These are phyloP conservation scores for Coprinopsis cinerea DNA, from an alignment of 768 basidiomycete species.

Conservation along the genomic window DNA sequence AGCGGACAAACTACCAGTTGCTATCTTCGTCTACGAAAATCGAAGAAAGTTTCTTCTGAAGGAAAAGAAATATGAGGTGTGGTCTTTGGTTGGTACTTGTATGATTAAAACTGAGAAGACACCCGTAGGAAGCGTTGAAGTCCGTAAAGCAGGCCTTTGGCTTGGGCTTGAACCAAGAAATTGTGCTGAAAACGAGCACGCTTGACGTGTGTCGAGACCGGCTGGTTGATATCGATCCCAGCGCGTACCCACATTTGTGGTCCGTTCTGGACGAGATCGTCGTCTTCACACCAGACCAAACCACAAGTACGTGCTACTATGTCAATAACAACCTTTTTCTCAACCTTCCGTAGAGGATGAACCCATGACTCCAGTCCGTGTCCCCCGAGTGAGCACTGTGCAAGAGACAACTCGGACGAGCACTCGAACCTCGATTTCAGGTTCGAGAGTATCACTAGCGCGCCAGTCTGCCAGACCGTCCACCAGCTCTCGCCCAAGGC, in stretches of 20 bases:
- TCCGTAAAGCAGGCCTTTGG: neutral
- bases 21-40: neutral
- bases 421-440: no score
- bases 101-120: neutral
- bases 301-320: no score
- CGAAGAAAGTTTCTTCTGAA: constrained; percentile 4
- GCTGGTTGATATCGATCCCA: constrained; percentile 6
- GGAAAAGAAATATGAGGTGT: constrained; percentile 2
- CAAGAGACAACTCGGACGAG: no score
- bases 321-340: no score
- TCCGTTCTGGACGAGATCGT: constrained; percentile 5
- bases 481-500: neutral
- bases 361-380: no score
- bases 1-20: neutral
- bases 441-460: no score
- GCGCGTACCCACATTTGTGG: constrained; percentile 3
- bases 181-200: neutral
- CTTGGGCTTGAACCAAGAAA: neutral
- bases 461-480: no score
- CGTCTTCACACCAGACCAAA: neutral
- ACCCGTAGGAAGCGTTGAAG: neutral
- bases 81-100: neutral
- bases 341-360: no score
- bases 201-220: constrained; percentile 8
- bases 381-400: no score